Evolutionary conservation across 306 rosid species (phyloP).

Genomic region (Astragalus membranaceus): DNA sequence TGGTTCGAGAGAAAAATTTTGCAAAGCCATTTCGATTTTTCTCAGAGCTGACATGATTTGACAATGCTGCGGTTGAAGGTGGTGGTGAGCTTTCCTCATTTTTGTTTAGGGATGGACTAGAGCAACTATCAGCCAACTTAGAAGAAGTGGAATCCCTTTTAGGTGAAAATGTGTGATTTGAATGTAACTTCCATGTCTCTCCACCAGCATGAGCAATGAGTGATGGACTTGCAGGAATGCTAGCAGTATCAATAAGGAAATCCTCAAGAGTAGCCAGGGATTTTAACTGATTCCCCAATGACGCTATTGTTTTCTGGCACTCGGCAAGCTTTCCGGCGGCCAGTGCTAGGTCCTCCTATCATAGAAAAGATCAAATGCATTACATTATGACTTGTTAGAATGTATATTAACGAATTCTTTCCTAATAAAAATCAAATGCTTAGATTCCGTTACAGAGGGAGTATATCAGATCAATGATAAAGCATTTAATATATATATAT

Average conservation of each 20-base stretch:
- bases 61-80: constrained; percentile 32
- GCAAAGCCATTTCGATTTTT: constrained; percentile 86
- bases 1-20: constrained; percentile 82
- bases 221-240: constrained; percentile 44
- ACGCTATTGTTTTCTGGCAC: constrained; percentile 94
- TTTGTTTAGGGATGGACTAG: constrained; percentile 27
- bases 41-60: constrained; percentile 52
- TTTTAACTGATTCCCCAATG: constrained; percentile 78
- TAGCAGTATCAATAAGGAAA: constrained; percentile 68
- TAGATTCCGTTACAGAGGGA: too few relatives aligned
- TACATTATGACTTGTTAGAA: neutral
- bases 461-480: constrained; percentile 1
- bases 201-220: constrained; percentile 28
- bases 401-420: neutral
- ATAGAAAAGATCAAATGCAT: constrained; percentile 16
- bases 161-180: constrained; percentile 62
- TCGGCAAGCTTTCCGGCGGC: constrained; percentile 92
- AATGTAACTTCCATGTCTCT: constrained; percentile 56
- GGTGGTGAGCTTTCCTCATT: constrained; percentile 47
- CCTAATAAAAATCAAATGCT: neutral
- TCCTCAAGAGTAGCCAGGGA: constrained; percentile 87
- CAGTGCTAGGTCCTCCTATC: constrained; percentile 73
- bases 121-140: constrained; percentile 35
- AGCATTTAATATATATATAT: neutral
- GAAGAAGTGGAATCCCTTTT: constrained; percentile 48